Base-by-base conservation (phyloP, 495 filamentous ascomycete genomes). In the Massariosphaeria phaeospora region DNA sequence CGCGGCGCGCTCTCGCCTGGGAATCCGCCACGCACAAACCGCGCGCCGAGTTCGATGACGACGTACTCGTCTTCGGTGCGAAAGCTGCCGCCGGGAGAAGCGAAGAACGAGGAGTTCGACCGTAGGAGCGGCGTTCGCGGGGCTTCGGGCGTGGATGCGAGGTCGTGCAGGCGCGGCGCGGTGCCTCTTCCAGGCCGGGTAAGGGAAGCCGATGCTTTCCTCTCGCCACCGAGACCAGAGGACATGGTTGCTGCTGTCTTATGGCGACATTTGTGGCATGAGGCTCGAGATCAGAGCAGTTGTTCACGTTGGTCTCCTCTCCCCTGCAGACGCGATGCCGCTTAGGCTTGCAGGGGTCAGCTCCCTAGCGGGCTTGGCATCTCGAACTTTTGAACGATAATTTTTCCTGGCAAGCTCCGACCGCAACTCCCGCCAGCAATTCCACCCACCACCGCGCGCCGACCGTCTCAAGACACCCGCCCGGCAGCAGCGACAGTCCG, bases 21-120 rank as follows among this genome's bases (percentile, higher is more conserved):
- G 63, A 95, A 91, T 3, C 93, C 93, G 15, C 86, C 84, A 27
- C 86, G 83, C 10, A 98, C 65, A 71, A 82, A 85, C 42, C 91
- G 77, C 4, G 84, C 76, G 3, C 89, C 91, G 57, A 97, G 71
- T 63, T 96, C 90, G 38, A 96, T 75, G 41, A 98, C 76, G 11
- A 96, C 63, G 58, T 96, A 91, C 64, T 96, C 70, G 13, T 68
- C 93, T 64, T 95, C 86, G 50, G 79, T 79, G 33, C 90, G 87
- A 39, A 86, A 82, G 45, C 81, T 79, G 21, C 83, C 80, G 35
- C 77, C 72, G 0, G 88, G 85, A 0, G 88, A 88, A 8, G 83
- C 83, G 61, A 84, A 88, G 46, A 80, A 75, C 26, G 84, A 81
- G 27, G 78, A 71, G 24, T 81, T 67, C 11, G 73, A 70, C 26